phyloP scores from a whole-genome alignment of 2,329 filamentous ascomycete species.

The Aspergillus sp. region DNA sequence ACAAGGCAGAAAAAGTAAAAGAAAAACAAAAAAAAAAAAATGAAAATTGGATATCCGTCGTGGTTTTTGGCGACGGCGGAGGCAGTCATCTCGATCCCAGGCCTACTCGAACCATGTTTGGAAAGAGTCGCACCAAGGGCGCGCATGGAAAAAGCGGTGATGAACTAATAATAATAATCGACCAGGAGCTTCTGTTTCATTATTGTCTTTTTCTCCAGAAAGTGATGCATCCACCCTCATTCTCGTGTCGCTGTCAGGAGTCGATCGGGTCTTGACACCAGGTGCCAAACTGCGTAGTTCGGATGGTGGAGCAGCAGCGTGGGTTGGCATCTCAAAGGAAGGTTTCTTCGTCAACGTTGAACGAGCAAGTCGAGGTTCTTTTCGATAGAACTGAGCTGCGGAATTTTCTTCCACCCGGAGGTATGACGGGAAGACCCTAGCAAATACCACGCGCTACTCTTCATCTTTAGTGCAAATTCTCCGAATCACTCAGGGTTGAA shows the following conservation, averaged over 20 bases:
- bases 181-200: background rate
- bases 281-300: slow-evolving; percentile 14
- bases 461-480: slow-evolving; percentile 13
- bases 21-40: background rate
- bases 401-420: background rate
- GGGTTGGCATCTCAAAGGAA: slow-evolving; percentile 17
- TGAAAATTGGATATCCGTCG: background rate
- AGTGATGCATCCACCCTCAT: slow-evolving; percentile 18
- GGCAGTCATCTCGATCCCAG: background rate
- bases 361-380: slow-evolving; percentile 4
- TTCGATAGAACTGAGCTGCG: background rate
- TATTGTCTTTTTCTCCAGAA: slow-evolving; percentile 2
- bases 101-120: background rate
- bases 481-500: slow-evolving; percentile 6
- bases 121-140: background rate
- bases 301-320: slow-evolving; percentile 19
- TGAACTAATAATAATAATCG: background rate
- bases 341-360: slow-evolving; percentile 1
- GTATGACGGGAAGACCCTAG: slow-evolving; percentile 8
- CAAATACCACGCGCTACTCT: slow-evolving; percentile 8
- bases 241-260: background rate
- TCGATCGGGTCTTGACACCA: slow-evolving; percentile 8
- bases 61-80: background rate
- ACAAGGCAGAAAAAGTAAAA: background rate
- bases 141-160: background rate